Conservation (phyloP, 371 early-diverging fungal genomes). For the Rhizopus sp. region DNA sequence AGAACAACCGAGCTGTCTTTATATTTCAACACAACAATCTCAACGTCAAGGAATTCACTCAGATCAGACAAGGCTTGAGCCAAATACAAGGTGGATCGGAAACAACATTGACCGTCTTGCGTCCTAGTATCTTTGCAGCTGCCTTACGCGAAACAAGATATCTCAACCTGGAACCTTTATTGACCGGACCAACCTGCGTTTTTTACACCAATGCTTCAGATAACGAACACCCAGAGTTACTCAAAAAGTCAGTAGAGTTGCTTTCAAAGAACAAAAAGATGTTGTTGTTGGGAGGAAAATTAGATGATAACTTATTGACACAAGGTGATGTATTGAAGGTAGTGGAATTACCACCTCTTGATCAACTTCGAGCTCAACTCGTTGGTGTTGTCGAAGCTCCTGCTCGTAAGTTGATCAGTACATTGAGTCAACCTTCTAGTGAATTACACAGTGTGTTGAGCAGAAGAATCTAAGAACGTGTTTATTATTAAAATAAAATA, state of each 20-base stretch:
- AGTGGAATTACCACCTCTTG: slow-evolving; percentile 57
- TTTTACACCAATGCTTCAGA: slow-evolving; percentile 49
- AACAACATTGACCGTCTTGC: slow-evolving; percentile 50
- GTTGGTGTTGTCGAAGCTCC: slow-evolving; percentile 62
- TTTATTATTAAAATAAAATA: slow-evolving; percentile 9
- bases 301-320: slow-evolving; percentile 57
- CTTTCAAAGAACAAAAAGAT: slow-evolving; percentile 65
- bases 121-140: slow-evolving; percentile 57
- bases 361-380: slow-evolving; percentile 56
- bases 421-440: slow-evolving; percentile 51
- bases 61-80: slow-evolving; percentile 55
- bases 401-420: slow-evolving; percentile 53
- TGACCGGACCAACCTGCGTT: slow-evolving; percentile 60
- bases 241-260: slow-evolving; percentile 50
- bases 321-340: slow-evolving; percentile 58
- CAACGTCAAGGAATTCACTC: slow-evolving; percentile 60
- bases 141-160: slow-evolving; percentile 57
- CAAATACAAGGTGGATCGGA: slow-evolving; percentile 20
- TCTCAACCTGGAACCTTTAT: slow-evolving; percentile 57
- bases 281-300: slow-evolving; percentile 63
- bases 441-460: slow-evolving; percentile 50
- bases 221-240: slow-evolving; percentile 38
- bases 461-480: slow-evolving; percentile 34
- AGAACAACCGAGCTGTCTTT: slow-evolving; percentile 58
- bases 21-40: slow-evolving; percentile 74